phyloP scores from a whole-genome alignment of 176 grass and related monocot species.

The Tillandsia fasciculata region DNA sequence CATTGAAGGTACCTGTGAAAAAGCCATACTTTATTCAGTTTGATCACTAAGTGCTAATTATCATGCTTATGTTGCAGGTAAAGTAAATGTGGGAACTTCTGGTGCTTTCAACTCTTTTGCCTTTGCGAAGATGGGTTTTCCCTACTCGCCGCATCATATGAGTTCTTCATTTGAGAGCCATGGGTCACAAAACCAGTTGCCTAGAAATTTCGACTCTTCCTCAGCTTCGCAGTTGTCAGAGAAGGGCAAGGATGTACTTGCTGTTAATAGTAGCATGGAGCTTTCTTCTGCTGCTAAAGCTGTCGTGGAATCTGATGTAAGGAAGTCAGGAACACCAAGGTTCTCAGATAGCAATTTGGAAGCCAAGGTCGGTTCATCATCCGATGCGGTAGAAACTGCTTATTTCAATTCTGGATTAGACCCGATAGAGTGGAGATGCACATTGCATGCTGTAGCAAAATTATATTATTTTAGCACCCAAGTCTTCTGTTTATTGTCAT shows the following conservation, averaged over 20 bases:
- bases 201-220: constrained; percentile 29
- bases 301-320: constrained; percentile 11
- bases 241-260: constrained; percentile 69
- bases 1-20: constrained; percentile 42
- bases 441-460: neutral
- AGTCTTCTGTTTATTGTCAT: neutral
- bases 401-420: neutral
- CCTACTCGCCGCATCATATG: constrained; percentile 34
- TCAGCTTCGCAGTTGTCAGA: constrained; percentile 57
- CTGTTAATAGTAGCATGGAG: constrained; percentile 38
- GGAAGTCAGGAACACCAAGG: constrained; percentile 10
- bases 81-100: constrained; percentile 44
- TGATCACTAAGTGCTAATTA: neutral
- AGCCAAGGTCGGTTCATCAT: neutral
- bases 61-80: constrained; percentile 40
- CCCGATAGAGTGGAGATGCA: neutral
- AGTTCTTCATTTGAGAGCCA: constrained; percentile 55
- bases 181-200: constrained; percentile 28
- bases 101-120: constrained; percentile 49
- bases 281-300: constrained; percentile 51
- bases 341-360: constrained; percentile 3
- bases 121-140: constrained; percentile 34
- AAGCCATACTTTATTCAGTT: neutral
- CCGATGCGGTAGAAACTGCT: neutral
- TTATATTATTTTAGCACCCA: neutral